Base-by-base conservation (phyloP, 371 early-diverging fungal genomes). In the Umbelopsis sp. region DNA sequence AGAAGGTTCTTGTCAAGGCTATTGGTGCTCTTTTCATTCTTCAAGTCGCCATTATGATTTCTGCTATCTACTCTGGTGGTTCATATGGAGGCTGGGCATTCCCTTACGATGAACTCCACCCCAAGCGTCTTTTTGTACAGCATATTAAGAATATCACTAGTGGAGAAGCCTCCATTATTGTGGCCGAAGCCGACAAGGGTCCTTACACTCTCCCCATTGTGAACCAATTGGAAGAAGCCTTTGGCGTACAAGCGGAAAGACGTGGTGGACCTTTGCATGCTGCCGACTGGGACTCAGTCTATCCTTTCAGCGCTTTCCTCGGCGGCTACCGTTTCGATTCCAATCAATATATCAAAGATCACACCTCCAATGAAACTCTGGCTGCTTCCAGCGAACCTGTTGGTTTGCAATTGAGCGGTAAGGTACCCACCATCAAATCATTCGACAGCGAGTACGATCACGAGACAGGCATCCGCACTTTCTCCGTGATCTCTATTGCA, bases 231-330 rank as follows among this genome's bases (percentile, higher is more conserved):
- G 86, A 86, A 63, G 50, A 77, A 1, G 63, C 80, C 45, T 75
- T 87, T 10, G 75, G 70, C 2, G 74, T 80, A 12, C 65, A 52
- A 29, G 78, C 82, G 2, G 79, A 79, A 66, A 64, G 65, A 45
- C 79, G 85, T 38, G 72, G 66, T 11, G 67, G 76, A 25, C 37
- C 63, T 5, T 63, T 68, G 16, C 79, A 85, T 41, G 83, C 80
- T 44, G 81, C 80, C 29, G 87, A 89, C 22, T 90, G 88, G 89
- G 82, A 85, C 22, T 81, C 87, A 0, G 77, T 92, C 18, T 90
- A 86, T 72, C 93, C 93, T 3, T 89, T 90, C 74, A 85, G 85
- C 69, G 85, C 86, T 38, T 92, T 90, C 72, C 70, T 92, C 67
- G 89, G 87, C 44, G 84, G 86, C 14, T 88, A 87, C 70, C 78